These are phyloP conservation scores for Cylindrotheca closterium DNA, from an alignment of 108 stramenopile genomes.

Conservation along the genomic window DNA sequence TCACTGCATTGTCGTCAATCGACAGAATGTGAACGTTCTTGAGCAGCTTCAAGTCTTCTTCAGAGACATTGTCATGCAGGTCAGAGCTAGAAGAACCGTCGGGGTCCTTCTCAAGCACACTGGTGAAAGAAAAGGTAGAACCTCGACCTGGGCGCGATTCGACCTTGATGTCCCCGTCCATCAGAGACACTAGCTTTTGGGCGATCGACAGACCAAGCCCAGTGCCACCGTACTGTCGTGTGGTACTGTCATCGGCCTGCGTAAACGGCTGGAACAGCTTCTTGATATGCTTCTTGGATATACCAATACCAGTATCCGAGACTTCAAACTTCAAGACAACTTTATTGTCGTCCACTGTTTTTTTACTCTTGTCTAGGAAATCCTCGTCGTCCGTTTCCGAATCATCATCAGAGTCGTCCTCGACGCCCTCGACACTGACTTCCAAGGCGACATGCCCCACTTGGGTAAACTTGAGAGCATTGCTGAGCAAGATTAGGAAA, in stretches of 20 bases:
- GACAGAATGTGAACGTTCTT: constrained; percentile 31
- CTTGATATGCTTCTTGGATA: constrained; percentile 19
- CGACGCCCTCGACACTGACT: background rate
- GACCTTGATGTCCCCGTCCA: constrained; percentile 50
- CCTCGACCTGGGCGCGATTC: constrained; percentile 33
- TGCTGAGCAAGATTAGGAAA: constrained; percentile 53
- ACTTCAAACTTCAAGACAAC: constrained; percentile 35
- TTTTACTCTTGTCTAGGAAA: no score
- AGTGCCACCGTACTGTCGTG: constrained; percentile 52
- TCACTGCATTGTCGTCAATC: constrained; percentile 58
- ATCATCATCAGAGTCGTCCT: background rate
- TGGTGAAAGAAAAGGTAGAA: constrained; percentile 31
- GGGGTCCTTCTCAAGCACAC: constrained; percentile 19
- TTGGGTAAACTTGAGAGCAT: constrained; percentile 64
- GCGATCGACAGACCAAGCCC: constrained; percentile 59
- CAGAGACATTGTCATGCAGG: constrained; percentile 2
- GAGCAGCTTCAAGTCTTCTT: background rate
- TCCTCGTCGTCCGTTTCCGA: no score
- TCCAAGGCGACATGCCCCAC: constrained; percentile 24
- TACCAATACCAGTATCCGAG: constrained; percentile 59
- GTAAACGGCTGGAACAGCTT: constrained; percentile 47
- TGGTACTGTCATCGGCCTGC: constrained; percentile 37
- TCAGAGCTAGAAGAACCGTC: background rate
- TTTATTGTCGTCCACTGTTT: constrained; percentile 4
- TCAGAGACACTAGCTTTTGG: constrained; percentile 31